These are phyloP conservation scores for Ceratocystis alfenasii DNA, from an alignment of 2,329 filamentous ascomycete species.

Conservation along the genomic window DNA sequence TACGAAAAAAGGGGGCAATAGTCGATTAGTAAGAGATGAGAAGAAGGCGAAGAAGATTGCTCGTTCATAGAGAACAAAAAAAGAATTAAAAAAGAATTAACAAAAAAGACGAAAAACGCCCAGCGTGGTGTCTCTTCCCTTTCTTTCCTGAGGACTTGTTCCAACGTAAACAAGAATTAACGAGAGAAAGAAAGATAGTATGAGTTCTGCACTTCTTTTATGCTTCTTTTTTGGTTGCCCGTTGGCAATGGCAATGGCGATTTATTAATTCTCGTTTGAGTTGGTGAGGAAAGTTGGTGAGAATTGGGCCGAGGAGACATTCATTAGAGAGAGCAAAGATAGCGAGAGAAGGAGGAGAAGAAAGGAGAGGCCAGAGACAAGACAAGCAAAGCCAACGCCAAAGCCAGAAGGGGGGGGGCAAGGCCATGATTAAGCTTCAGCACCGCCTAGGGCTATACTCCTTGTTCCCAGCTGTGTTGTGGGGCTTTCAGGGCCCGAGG, in stretches of 20 bases:
- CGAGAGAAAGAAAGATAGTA: neutral
- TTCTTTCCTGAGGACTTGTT: neutral
- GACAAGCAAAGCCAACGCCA: neutral
- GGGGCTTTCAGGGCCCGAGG: too few relatives aligned
- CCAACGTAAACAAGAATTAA: neutral
- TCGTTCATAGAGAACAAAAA: neutral
- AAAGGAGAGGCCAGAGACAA: neutral
- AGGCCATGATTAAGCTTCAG: neutral
- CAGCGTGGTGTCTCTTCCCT: conserved; percentile 9
- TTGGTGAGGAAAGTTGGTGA: neutral
- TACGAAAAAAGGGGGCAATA: neutral
- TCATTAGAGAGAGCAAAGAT: neutral
- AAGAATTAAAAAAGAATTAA: conserved; percentile 13
- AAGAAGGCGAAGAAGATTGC: neutral
- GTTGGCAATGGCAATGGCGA: neutral
- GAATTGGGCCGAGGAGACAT: neutral
- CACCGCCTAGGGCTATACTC: too few relatives aligned
- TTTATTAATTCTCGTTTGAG: neutral
- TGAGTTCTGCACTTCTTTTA: neutral
- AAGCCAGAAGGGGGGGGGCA: neutral
- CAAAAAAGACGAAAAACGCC: neutral
- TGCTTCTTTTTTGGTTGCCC: neutral
- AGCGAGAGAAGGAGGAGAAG: neutral
- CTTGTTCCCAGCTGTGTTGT: too few relatives aligned
- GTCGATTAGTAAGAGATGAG: neutral